These are phyloP conservation scores for Avena insularis DNA, from an alignment of 176 grass and related monocot species.

Conservation along the genomic window DNA sequence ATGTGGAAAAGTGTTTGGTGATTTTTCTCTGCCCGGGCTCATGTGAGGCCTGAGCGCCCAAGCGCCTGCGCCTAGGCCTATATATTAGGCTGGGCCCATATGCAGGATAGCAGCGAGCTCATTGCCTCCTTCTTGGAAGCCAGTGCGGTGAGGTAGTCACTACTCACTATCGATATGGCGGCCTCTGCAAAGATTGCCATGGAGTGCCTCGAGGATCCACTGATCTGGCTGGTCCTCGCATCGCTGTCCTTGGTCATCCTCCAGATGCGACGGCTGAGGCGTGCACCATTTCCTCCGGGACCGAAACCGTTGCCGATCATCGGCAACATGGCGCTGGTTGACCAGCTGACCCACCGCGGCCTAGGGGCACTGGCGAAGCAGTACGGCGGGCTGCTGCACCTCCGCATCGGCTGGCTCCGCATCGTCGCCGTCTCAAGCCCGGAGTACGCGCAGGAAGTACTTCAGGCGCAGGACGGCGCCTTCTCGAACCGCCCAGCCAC, in stretches of 20 bases:
- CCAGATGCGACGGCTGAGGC: not conserved
- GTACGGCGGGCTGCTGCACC: conserved; percentile 37
- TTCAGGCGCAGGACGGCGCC: conserved; percentile 75
- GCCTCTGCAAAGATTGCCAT: conserved; percentile 31
- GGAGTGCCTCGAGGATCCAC: conserved; percentile 64
- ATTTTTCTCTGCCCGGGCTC: not conserved
- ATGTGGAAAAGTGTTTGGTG: not conserved
- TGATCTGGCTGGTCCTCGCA: conserved; percentile 35
- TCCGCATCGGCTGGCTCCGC: conserved; percentile 35
- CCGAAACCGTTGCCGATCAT: conserved; percentile 67
- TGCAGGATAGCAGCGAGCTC: not conserved
- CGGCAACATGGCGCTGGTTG: conserved; percentile 87
- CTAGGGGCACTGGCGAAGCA: conserved; percentile 38
- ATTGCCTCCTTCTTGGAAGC: not conserved
- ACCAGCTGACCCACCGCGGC: conserved; percentile 85
- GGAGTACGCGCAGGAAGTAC: conserved; percentile 68
- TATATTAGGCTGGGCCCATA: not conserved
- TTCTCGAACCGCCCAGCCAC: conserved; percentile 60
- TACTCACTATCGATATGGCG: not conserved
- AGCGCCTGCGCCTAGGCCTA: not conserved
- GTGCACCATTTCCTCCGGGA: conserved; percentile 64
- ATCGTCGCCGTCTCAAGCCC: conserved; percentile 73
- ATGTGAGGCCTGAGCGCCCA: not conserved
- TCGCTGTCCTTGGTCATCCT: conserved; percentile 22
- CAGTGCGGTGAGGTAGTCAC: not conserved